phyloP scores from a whole-genome alignment of 2,329 filamentous ascomycete species.

The Ascochyta rabiei region DNA sequence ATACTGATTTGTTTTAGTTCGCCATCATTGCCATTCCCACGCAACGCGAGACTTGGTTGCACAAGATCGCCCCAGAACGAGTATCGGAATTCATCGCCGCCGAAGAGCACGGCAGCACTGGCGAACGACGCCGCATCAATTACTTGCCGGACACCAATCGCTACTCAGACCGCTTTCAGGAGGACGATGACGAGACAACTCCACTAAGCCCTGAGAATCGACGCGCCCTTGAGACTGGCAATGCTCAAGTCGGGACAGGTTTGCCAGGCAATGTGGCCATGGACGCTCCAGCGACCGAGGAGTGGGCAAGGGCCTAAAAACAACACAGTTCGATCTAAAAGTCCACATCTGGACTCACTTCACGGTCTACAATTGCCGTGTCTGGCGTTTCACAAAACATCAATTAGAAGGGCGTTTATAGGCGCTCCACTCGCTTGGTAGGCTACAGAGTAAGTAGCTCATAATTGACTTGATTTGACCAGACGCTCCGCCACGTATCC shows the following conservation, averaged over 20 bases:
- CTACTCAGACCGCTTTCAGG: constrained; percentile 41
- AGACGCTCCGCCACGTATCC: too few species aligned
- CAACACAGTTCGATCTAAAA: background rate
- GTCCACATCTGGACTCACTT: background rate
- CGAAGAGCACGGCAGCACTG: constrained; percentile 31
- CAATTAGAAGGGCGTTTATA: background rate
- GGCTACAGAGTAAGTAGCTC: too few species aligned
- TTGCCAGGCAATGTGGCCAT: constrained; percentile 24
- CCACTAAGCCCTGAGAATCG: constrained; percentile 10
- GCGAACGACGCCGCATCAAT: constrained; percentile 34
- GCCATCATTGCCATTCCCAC: constrained; percentile 40
- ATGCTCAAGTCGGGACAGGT: constrained; percentile 23
- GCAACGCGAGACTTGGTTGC: constrained; percentile 40
- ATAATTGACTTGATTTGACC: too few species aligned
- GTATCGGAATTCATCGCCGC: constrained; percentile 41
- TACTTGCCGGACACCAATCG: constrained; percentile 36
- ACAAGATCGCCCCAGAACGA: constrained; percentile 38
- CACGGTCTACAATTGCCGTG: too few species aligned
- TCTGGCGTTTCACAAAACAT: background rate
- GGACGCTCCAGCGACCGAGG: constrained; percentile 28
- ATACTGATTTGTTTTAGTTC: constrained; percentile 25
- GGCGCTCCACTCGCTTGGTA: background rate
- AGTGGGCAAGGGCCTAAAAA: constrained; percentile 29
- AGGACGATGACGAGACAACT: constrained; percentile 22
- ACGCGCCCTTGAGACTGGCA: constrained; percentile 30